Percentiles rank a stretch among this genome's conserved stretches.
Conservation (phyloP, 345 rosid genomes). For the Pelargonium nanum region DNA sequence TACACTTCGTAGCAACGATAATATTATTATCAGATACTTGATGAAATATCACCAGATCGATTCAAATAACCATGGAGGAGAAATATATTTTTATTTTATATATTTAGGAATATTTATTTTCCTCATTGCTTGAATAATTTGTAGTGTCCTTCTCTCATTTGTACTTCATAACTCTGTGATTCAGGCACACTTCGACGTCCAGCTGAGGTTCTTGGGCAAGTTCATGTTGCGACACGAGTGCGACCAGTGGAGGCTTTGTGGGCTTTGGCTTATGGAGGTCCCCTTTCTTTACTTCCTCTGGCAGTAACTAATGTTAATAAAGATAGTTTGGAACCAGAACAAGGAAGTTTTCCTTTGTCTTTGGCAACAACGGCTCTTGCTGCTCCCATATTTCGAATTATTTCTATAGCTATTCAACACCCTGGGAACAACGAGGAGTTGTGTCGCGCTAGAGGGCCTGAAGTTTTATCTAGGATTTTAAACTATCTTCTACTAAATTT, state of each 20-base stretch:
- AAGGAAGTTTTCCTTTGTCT: slow-evolving; percentile 46
- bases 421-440: slow-evolving; percentile 90
- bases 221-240: slow-evolving; percentile 81
- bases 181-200: slow-evolving; percentile 78
- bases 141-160: background rate
- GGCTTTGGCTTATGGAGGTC: slow-evolving; percentile 97
- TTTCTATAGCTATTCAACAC: slow-evolving; percentile 72
- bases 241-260: slow-evolving; percentile 84
- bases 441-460: slow-evolving; percentile 72
- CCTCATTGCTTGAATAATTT: slow-evolving; percentile 11
- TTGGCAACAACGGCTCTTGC: slow-evolving; percentile 67
- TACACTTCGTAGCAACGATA: background rate
- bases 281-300: slow-evolving; percentile 90
- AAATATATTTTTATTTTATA: too few relatives aligned
- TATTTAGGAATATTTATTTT: background rate
- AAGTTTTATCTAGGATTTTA: slow-evolving; percentile 74
- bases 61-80: background rate
- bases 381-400: slow-evolving; percentile 79
- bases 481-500: slow-evolving; percentile 72
- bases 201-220: slow-evolving; percentile 99
- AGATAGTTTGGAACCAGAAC: slow-evolving; percentile 67
- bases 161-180: slow-evolving; percentile 15
- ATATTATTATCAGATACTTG: background rate
- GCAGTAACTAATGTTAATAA: slow-evolving; percentile 58
- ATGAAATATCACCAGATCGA: background rate